These are phyloP conservation scores for Ophiostoma ulmi DNA, from an alignment of 2,329 filamentous ascomycete genomes.

Conservation along the genomic window DNA sequence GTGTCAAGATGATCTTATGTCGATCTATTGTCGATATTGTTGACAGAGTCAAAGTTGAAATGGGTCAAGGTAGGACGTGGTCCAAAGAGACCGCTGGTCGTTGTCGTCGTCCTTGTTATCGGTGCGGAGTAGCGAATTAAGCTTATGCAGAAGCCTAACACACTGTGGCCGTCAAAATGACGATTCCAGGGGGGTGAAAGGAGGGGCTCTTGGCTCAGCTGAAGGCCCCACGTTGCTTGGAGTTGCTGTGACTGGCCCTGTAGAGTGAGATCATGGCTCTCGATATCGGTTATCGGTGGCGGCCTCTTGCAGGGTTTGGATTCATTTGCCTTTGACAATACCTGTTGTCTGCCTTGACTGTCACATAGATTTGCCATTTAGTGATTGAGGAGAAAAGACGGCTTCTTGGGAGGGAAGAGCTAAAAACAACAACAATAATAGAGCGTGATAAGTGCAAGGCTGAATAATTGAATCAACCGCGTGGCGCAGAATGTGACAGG, in stretches of 20 bases:
- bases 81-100: slow-evolving; percentile 15
- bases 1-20: neutral
- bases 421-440: neutral
- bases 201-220: slow-evolving; percentile 18
- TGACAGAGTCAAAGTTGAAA: neutral
- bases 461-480: neutral
- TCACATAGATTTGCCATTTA: neutral
- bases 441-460: neutral
- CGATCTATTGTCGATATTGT: too few relatives aligned
- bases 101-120: neutral
- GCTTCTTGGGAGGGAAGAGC: neutral
- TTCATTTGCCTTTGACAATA: neutral
- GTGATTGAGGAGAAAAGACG: neutral
- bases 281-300: neutral
- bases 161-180: slow-evolving; percentile 4
- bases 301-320: neutral
- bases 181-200: slow-evolving; percentile 17
- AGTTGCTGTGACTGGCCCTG: neutral
- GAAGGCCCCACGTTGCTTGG: slow-evolving; percentile 20
- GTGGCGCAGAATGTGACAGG: too few relatives aligned
- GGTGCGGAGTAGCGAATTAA: slow-evolving; percentile 15
- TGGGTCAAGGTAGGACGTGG: neutral
- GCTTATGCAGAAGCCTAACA: slow-evolving; percentile 15
- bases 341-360: neutral
- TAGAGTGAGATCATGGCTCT: slow-evolving; percentile 1